Conservation (phyloP, 129 eudicot species). For the Escallonia herrerae region DNA sequence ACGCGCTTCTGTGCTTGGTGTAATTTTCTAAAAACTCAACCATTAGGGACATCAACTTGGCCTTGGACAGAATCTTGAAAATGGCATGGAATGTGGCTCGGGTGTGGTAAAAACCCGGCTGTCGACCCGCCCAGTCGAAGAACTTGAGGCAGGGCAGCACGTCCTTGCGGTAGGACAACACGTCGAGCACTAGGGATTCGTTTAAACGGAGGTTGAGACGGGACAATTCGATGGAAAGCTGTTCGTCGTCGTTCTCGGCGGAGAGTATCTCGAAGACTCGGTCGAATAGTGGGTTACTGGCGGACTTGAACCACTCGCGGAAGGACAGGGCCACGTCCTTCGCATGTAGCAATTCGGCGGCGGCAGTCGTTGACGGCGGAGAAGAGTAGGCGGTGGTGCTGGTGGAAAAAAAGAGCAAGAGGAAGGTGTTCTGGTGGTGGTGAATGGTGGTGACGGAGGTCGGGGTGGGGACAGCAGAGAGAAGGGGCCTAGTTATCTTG, state of each 20-base stretch:
- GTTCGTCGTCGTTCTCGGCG: conserved; percentile 15
- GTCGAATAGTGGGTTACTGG: conserved; percentile 37
- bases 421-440: neutral
- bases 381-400: conserved; percentile 13
- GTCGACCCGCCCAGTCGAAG: conserved; percentile 94
- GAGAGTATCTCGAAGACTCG: conserved; percentile 41
- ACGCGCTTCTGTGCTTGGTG: conserved; percentile 10
- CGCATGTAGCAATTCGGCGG: conserved; percentile 6
- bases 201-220: conserved; percentile 34
- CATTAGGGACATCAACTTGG: conserved; percentile 48
- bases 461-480: conserved; percentile 15
- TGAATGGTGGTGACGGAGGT: neutral
- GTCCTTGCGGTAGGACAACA: conserved; percentile 47
- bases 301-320: conserved; percentile 55
- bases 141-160: conserved; percentile 63
- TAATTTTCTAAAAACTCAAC: conserved; percentile 42
- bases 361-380: neutral
- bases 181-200: conserved; percentile 60
- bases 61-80: conserved; percentile 49
- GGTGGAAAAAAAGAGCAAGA: conserved; percentile 14
- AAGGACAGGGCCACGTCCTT: conserved; percentile 45
- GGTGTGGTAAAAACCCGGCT: conserved; percentile 65
- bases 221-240: conserved; percentile 18
- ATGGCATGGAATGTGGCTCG: conserved; percentile 56
- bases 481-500: conserved; percentile 34